These are phyloP conservation scores for Neurospora sp. DNA, from an alignment of 495 filamentous ascomycete genomes.

Conservation along the genomic window DNA sequence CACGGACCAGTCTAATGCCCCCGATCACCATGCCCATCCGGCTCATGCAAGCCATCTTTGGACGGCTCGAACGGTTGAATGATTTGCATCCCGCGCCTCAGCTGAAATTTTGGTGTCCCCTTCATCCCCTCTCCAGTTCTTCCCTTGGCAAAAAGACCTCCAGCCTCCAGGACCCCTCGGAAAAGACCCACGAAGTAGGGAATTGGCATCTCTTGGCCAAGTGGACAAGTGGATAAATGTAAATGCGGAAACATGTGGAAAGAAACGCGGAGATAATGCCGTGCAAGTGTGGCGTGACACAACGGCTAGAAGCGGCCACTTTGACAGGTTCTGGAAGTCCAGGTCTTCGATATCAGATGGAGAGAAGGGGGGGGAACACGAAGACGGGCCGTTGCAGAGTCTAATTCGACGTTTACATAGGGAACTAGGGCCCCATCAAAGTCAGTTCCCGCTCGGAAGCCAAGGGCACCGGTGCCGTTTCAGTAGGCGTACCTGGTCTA, in stretches of 20 bases:
- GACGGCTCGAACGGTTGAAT: neutral
- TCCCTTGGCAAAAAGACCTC: neutral
- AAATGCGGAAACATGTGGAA: neutral
- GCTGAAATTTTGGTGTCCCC: neutral
- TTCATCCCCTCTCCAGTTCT: neutral
- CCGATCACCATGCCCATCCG: too few relatives aligned
- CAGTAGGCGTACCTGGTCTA: neutral
- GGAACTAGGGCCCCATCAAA: neutral
- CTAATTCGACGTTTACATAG: neutral
- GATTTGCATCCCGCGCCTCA: neutral
- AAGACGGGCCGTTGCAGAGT: neutral
- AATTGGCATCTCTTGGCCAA: neutral
- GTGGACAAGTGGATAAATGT: neutral
- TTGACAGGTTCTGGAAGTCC: neutral
- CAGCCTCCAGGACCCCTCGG: neutral
- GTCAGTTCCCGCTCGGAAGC: neutral
- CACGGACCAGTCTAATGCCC: too few relatives aligned
- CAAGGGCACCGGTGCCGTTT: neutral
- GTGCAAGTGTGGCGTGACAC: neutral
- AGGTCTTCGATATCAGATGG: neutral
- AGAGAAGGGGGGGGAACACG: neutral
- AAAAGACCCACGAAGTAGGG: neutral
- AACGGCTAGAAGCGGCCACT: neutral
- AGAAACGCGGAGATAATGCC: neutral
- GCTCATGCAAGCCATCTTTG: neutral